phyloP scores from a whole-genome alignment of 169 alveolate species.

The Plasmodium fragile region DNA sequence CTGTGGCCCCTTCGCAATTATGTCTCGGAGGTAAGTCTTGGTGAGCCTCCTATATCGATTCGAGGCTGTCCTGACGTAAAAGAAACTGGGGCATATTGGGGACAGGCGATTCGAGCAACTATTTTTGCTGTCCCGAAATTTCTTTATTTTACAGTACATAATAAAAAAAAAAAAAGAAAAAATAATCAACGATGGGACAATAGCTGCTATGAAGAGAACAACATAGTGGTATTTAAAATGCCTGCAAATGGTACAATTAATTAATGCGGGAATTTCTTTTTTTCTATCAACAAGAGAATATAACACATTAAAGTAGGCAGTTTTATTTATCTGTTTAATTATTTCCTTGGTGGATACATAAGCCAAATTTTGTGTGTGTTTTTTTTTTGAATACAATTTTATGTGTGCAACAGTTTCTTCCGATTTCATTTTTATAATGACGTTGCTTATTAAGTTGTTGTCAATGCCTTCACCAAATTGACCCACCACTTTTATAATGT shows the following conservation, averaged over 20 bases:
- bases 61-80: constrained; percentile 57
- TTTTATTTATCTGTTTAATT: constrained; percentile 16
- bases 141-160: constrained; percentile 16
- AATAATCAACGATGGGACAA: constrained; percentile 55
- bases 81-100: constrained; percentile 21
- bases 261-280: constrained; percentile 9
- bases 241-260: constrained; percentile 46
- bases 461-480: constrained; percentile 72
- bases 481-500: constrained; percentile 36
- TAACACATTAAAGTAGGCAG: constrained; percentile 17
- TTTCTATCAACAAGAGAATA: constrained; percentile 46
- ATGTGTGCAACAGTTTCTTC: constrained; percentile 41
- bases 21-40: not conserved
- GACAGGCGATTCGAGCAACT: constrained; percentile 6
- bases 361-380: not conserved
- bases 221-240: constrained; percentile 56
- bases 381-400: constrained; percentile 39
- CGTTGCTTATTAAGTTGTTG: constrained; percentile 30
- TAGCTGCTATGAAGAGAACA: constrained; percentile 40
- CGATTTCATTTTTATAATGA: constrained; percentile 36
- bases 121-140: not conserved
- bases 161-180: constrained; percentile 15
- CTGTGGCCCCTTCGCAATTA: not conserved
- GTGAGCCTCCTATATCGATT: constrained; percentile 19
- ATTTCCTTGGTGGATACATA: constrained; percentile 37